Percentiles rank a stretch among this genome's conserved stretches.
phyloP scores from a whole-genome alignment of 495 filamentous ascomycete species.

The Xylaria flabelliformis region DNA sequence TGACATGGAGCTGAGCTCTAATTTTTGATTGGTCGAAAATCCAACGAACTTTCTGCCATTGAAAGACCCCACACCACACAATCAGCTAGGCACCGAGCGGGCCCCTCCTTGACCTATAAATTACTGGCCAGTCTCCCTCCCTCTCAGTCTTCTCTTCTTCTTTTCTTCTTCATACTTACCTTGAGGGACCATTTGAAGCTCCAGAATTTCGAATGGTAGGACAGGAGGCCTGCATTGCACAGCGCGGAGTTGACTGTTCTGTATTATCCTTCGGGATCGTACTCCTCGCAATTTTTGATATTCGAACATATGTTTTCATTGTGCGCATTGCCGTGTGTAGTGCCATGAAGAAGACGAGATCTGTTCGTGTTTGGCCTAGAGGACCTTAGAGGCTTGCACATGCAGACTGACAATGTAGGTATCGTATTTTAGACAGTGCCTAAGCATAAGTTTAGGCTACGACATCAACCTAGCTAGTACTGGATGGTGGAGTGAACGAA shows the following conservation, averaged over 20 bases:
- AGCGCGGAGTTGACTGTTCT: slow-evolving; percentile 70
- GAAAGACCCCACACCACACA: slow-evolving; percentile 30
- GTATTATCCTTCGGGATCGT: slow-evolving; percentile 74
- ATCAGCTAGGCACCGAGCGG: slow-evolving; percentile 23
- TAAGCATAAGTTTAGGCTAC: neutral
- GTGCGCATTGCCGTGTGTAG: slow-evolving; percentile 29
- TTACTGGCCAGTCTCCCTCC: slow-evolving; percentile 18
- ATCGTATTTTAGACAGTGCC: no score
- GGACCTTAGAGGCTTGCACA: no score
- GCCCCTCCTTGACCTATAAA: slow-evolving; percentile 34
- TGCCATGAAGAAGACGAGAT: slow-evolving; percentile 33
- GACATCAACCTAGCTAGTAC: no score
- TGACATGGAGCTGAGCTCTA: neutral
- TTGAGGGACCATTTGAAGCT: slow-evolving; percentile 68
- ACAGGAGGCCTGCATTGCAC: slow-evolving; percentile 78
- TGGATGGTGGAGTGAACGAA: neutral
- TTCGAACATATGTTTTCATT: slow-evolving; percentile 47
- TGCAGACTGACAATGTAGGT: no score
- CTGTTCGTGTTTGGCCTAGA: neutral
- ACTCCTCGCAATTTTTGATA: slow-evolving; percentile 75
- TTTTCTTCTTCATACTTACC: slow-evolving; percentile 76
- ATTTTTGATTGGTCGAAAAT: slow-evolving; percentile 17
- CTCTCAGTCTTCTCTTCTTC: slow-evolving; percentile 32
- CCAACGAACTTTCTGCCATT: neutral
- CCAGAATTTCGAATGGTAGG: slow-evolving; percentile 66